Conservation (phyloP, 306 rosid genomes). For the Vigna hirtella region DNA sequence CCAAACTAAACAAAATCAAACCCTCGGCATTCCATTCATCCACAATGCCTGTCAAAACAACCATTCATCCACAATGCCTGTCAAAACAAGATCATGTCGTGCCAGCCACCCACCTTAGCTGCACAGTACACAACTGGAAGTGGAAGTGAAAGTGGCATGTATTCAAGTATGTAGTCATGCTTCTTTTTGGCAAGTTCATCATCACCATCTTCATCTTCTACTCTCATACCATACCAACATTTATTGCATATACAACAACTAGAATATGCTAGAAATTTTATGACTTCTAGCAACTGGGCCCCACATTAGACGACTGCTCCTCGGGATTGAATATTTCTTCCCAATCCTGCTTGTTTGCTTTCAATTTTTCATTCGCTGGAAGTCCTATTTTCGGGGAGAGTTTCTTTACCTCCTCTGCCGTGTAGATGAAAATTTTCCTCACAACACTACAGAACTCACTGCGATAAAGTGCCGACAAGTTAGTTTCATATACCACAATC, state of each 20-base stretch:
- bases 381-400: conserved; percentile 72
- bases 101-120: neutral
- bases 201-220: conserved; percentile 6
- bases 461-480: conserved; percentile 32
- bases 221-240: conserved; percentile 26
- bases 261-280: neutral
- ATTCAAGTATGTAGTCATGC: neutral
- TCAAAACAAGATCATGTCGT: neutral
- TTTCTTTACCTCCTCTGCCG: conserved; percentile 75
- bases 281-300: conserved; percentile 54
- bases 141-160: neutral
- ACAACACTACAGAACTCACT: conserved; percentile 87
- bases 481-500: neutral
- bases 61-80: neutral
- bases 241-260: conserved; percentile 30
- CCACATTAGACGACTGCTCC: conserved; percentile 64
- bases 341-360: conserved; percentile 52
- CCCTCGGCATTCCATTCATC: conserved; percentile 25
- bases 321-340: conserved; percentile 62
- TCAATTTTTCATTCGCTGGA: conserved; percentile 51
- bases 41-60: neutral
- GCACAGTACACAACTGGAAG: neutral
- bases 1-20: neutral
- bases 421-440: conserved; percentile 78
- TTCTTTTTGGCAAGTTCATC: neutral